Evolutionary conservation across 805 yeast species (phyloP).

Genomic region (Blastobotrys robertii): DNA sequence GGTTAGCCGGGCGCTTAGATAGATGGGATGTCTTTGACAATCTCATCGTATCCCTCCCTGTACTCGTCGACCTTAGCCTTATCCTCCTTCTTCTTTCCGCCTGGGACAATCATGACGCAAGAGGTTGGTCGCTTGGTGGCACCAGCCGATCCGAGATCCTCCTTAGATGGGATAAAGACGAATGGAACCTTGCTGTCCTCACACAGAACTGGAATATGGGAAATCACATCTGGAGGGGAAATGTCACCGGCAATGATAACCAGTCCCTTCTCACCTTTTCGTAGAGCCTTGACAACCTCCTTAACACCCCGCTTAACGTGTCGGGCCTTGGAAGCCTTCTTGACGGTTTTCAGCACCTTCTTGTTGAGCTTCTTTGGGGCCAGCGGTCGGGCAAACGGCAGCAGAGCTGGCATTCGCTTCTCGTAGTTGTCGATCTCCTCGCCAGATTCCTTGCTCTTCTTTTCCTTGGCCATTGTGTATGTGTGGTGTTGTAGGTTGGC

Average conservation of each 20-base stretch:
- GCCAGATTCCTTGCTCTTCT: slow-evolving; percentile 10
- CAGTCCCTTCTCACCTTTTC: slow-evolving; percentile 97
- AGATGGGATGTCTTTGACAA: slow-evolving; percentile 72
- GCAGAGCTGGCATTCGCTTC: slow-evolving; percentile 75
- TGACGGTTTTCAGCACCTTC: slow-evolving; percentile 88
- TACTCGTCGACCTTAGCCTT: slow-evolving; percentile 72
- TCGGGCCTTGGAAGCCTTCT: slow-evolving; percentile 96
- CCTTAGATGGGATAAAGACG: slow-evolving; percentile 92
- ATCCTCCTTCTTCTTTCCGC: slow-evolving; percentile 65
- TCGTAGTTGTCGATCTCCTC: slow-evolving; percentile 74
- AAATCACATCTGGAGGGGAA: slow-evolving; percentile 93
- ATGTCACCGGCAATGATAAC: slow-evolving; percentile 97
- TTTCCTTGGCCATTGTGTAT: slow-evolving; percentile 17
- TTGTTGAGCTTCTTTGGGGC: slow-evolving; percentile 95
- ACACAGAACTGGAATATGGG: slow-evolving; percentile 95
- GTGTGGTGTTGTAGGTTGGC: not conserved
- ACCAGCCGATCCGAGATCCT: slow-evolving; percentile 97
- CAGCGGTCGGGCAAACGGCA: slow-evolving; percentile 88
- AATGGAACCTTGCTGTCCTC: slow-evolving; percentile 90
- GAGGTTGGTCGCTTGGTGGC: slow-evolving; percentile 99
- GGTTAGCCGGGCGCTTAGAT: too few relatives aligned
- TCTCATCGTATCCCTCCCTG: slow-evolving; percentile 85
- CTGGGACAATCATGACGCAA: slow-evolving; percentile 94
- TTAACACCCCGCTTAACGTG: slow-evolving; percentile 98
- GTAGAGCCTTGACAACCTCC: slow-evolving; percentile 94